Percentiles rank a stretch among this genome's conserved stretches.
Conservation (phyloP, 495 filamentous ascomycete species). For the Aspergillus sclerotiicarbonarius region DNA sequence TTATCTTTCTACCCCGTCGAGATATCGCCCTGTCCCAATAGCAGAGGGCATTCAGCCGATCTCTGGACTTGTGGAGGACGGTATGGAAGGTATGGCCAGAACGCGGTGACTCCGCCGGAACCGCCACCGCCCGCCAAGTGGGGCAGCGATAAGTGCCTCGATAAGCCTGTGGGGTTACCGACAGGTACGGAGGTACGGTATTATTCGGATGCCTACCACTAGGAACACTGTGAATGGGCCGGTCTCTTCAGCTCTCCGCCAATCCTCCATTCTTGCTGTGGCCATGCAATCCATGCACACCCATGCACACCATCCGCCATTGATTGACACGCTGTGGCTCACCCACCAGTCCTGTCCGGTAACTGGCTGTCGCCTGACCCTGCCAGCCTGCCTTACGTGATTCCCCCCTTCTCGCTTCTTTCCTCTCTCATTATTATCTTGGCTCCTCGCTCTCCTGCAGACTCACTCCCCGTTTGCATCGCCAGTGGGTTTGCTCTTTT, state of each 20-base stretch:
- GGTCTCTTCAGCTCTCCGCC: no score
- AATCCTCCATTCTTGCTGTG: no score
- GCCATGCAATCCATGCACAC: no score
- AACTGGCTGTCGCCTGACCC: slow-evolving; percentile 14
- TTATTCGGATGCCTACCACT: neutral
- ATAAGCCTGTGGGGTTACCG: slow-evolving; percentile 16
- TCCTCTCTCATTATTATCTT: neutral
- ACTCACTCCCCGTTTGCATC: neutral
- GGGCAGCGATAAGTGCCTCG: slow-evolving; percentile 12
- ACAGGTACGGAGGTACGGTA: neutral
- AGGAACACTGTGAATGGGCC: no score
- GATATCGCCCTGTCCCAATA: no score
- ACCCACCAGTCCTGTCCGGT: neutral
- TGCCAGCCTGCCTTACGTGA: slow-evolving; percentile 6
- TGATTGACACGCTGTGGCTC: neutral
- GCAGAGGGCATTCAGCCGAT: no score
- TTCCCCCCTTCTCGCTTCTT: neutral
- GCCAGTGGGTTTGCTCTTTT: neutral
- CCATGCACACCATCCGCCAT: no score
- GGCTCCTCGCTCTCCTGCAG: neutral
- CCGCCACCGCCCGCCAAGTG: neutral
- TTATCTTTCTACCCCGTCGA: no score
- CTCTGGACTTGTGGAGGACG: no score
- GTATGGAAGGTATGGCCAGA: neutral
- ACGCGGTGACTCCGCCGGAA: neutral